Evolutionary conservation across 2,329 filamentous ascomycete genomes (phyloP), one percentile per base, ranked within the genome.

Genomic region (Graphilbum sp.): DNA sequence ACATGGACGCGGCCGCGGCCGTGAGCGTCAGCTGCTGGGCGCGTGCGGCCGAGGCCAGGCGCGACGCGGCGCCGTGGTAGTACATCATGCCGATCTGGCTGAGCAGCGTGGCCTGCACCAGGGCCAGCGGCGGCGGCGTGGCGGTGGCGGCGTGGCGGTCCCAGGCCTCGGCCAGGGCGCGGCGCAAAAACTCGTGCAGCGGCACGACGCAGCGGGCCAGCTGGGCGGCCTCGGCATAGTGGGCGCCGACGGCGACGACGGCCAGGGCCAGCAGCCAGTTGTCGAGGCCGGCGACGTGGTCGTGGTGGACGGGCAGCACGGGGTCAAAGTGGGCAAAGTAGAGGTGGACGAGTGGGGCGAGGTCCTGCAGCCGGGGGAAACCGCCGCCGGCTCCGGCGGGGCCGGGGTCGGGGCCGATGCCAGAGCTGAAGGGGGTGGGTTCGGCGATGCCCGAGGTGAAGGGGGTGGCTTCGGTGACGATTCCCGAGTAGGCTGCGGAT

Each of bases 261-360:
- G 50, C 48, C 0, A 52, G 20, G 2, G 48, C 38, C 9, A 52
- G 36, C 4, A 47, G 25, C 50, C 49, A 52, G 12, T 41, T 37
- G 2, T 48, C 45, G 0, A 46, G 7, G 3, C 41, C 37, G 1
- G 40, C 35, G 2, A 42, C 12, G 0, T 25, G 41, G 8, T 41
- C 33, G 25, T 57, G 50, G 0, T 55, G 46, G 15, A 58, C 49
- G 2, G 55, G 52, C 5, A 58, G 30, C 6, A 54, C 50, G 1
- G 49, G 46, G 37, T 54, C 47, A 31, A 58, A 56, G 24, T 55
- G 44, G 15, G 51, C 45, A 37, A 56, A 55, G 34, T 51, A 58
- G 1, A 58, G 46, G 5, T 41, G 47, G 19, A 52, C 43, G 29
- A 55, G 56, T n/a, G 50, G 45, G 31, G 55, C 49, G 25, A 57